These are phyloP conservation scores for Croton laevigatus DNA, from an alignment of 441 rosid genomes.

Conservation along the genomic window DNA sequence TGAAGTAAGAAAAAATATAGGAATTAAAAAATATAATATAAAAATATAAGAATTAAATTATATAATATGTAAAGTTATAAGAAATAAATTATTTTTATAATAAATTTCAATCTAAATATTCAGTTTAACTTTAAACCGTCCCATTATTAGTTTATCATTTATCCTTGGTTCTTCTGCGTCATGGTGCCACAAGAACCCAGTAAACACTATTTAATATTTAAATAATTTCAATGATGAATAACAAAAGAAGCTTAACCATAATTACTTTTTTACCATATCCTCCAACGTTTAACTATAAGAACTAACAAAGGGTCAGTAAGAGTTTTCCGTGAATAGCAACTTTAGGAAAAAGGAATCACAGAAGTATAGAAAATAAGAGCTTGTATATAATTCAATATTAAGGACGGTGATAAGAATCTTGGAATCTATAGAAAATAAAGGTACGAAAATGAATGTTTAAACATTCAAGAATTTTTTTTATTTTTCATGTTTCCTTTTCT, in stretches of 20 bases:
- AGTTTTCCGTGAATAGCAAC: slow-evolving; percentile 26
- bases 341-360: slow-evolving; percentile 18
- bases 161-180: too few relatives aligned
- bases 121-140: too few relatives aligned
- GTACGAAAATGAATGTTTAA: slow-evolving; percentile 8
- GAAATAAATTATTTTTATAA: too few relatives aligned
- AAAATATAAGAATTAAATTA: too few relatives aligned
- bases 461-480: slow-evolving; percentile 15
- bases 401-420: slow-evolving; percentile 27
- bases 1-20: too few relatives aligned
- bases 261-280: not conserved
- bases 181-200: too few relatives aligned
- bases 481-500: not conserved
- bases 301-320: not conserved
- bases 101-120: too few relatives aligned
- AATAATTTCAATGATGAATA: not conserved
- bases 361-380: slow-evolving; percentile 14
- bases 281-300: not conserved
- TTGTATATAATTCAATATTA: slow-evolving; percentile 23
- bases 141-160: too few relatives aligned
- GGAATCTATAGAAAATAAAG: slow-evolving; percentile 8
- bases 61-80: too few relatives aligned
- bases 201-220: too few relatives aligned
- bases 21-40: too few relatives aligned
- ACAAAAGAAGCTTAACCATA: not conserved